Evolutionary conservation across 225 moss, liverwort and hornwort genomes (phyloP).

Genomic region (Climacium dendroides): DNA sequence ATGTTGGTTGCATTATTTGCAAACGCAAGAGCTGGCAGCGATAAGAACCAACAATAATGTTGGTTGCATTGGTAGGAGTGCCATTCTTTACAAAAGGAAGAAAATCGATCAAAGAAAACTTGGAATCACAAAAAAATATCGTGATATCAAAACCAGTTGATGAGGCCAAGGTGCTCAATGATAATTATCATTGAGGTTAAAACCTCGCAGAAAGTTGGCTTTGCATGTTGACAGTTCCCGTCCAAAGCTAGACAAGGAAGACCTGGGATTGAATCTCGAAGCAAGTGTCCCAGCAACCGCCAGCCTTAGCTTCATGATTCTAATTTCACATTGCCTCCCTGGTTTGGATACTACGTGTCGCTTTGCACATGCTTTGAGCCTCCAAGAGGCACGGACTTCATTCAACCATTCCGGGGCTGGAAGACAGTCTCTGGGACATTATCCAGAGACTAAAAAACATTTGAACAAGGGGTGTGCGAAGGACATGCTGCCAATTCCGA

Average conservation of each 20-base stretch:
- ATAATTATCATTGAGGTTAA: not conserved
- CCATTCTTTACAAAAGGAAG: no score
- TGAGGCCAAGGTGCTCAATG: rapidly evolving
- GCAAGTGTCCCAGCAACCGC: not conserved
- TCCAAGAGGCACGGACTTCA: not conserved
- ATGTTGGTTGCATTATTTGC: no score
- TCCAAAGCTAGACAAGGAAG: not conserved
- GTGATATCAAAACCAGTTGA: not conserved
- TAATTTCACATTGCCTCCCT: not conserved
- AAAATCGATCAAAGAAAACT: not conserved
- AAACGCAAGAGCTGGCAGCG: no score
- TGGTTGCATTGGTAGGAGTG: no score
- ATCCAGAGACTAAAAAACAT: not conserved
- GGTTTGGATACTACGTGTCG: rapidly evolving
- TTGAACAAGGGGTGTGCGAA: not conserved
- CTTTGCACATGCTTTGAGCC: not conserved
- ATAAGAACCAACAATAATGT: no score
- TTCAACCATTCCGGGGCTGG: not conserved
- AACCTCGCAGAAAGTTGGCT: not conserved
- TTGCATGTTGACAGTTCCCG: not conserved
- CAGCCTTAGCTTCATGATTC: not conserved
- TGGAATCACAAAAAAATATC: not conserved
- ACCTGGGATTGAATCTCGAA: not conserved
- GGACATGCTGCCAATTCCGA: not conserved
- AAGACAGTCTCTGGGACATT: not conserved